A percentile compares a stretch with the other conserved stretches of the same genome.
Evolutionary conservation across 2,329 filamentous ascomycete genomes (phyloP).

Genomic region (Venturiaceae sp.): DNA sequence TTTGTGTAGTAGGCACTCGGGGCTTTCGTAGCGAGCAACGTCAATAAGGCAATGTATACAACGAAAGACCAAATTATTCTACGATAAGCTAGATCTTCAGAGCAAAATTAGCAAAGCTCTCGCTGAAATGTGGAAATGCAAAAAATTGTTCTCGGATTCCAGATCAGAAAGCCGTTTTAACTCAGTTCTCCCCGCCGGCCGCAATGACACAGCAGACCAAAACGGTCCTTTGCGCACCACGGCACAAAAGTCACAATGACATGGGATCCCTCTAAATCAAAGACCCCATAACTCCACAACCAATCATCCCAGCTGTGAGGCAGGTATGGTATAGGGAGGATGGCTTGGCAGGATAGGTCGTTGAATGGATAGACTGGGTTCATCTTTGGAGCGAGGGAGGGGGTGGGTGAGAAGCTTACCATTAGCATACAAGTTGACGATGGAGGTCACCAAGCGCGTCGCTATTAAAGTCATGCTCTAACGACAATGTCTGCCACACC

Average conservation of each 20-base stretch:
- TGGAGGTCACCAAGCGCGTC: background rate
- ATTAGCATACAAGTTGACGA: background rate
- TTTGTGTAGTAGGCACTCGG: too few species aligned
- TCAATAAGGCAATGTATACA: too few species aligned
- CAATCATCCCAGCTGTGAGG: slow-evolving; percentile 8
- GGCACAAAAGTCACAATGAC: slow-evolving; percentile 6
- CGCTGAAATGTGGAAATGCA: background rate
- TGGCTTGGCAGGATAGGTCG: slow-evolving; percentile 8
- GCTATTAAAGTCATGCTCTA: too few species aligned
- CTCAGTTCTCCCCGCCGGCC: slow-evolving; percentile 8
- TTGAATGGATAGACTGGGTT: slow-evolving; percentile 10
- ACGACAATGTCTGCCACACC: too few species aligned
- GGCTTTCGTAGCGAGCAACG: too few species aligned
- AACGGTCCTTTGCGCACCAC: background rate
- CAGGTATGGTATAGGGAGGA: slow-evolving; percentile 9
- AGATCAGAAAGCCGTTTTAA: slow-evolving; percentile 7
- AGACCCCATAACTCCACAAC: slow-evolving; percentile 9
- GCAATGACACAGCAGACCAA: background rate
- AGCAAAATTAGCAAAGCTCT: background rate
- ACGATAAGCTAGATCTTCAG: background rate
- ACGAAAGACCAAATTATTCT: too few species aligned
- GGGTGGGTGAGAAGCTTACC: background rate
- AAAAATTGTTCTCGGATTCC: background rate
- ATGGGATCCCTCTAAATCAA: background rate
- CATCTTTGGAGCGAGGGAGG: background rate